Evolutionary conservation across 306 rosid genomes (phyloP).

Genomic region (Echinosophora koreensis): DNA sequence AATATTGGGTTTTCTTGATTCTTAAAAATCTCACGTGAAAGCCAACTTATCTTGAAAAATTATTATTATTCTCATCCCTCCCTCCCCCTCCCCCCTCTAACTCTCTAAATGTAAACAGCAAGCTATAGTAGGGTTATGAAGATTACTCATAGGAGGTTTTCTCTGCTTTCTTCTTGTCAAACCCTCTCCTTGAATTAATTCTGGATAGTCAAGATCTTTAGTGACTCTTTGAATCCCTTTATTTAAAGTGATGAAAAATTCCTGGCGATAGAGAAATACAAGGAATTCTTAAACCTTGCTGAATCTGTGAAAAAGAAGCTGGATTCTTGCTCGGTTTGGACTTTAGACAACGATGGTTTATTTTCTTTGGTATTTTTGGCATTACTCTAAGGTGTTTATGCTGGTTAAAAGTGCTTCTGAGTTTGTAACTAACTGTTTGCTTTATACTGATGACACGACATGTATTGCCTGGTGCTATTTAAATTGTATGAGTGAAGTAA

Average conservation of each 20-base stretch:
- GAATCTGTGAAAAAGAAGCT: slow-evolving; percentile 16
- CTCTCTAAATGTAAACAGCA: not conserved
- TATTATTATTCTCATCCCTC: not conserved
- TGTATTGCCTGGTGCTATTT: not conserved
- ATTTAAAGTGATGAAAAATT: not conserved
- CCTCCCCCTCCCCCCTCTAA: not conserved
- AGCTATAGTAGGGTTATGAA: not conserved
- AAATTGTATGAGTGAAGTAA: slow-evolving; percentile 17
- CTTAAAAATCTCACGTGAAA: not conserved
- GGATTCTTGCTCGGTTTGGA: slow-evolving; percentile 20
- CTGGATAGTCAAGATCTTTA: not conserved
- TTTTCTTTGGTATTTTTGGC: not conserved
- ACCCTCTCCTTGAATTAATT: not conserved
- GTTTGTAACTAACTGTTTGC: slow-evolving; percentile 9
- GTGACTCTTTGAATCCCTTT: not conserved
- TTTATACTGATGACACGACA: not conserved
- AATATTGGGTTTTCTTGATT: not conserved
- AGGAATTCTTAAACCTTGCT: not conserved
- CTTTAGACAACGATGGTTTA: not conserved
- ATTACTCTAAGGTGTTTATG: not conserved
- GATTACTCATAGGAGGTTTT: not conserved
- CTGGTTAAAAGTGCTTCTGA: slow-evolving; percentile 5
- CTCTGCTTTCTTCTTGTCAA: not conserved
- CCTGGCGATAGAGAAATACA: not conserved
- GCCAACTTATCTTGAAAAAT: not conserved